Base-by-base conservation (phyloP, 108 stramenopile genomes). In the Conticribra guillardii region DNA sequence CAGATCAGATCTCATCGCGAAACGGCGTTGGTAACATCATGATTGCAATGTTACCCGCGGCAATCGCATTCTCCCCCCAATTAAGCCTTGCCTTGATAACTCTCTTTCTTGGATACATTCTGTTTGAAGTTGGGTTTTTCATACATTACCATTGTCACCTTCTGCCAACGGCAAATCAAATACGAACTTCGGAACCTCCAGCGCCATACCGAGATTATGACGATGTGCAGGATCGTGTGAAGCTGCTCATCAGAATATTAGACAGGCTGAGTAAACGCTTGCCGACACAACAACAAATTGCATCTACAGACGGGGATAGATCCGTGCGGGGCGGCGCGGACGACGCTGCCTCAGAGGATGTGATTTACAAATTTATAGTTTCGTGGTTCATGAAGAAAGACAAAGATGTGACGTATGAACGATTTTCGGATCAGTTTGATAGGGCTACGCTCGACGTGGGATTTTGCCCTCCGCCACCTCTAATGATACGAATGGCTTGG, bases 121-220 rank as follows among this genome's bases (percentile, higher is more conserved):
- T 74, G 11, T 67, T 74, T 41, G 73, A 74, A 66, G n/a, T 74
- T 31, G 64, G 64, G 2, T 74, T 74, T 41, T 74, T 67, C 58
- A 45, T 74, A 18, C 58, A 74, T 26, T 66, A 74, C 21, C 73
- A 67, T 49, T 26, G 26, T 26, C 3, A 59, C 19, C 64, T 74
- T 3, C 21, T 74, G 3, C 73, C 73, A n/a, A 14, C 16, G 15
- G 73, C 73, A 0, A 74, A 74, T 21, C 32, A 33, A 32, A 48
- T 64, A 15, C 21, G 47, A n/a, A 18, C 41, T 3, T 56, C 45
- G 3, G 16, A 37, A 0, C 64, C 64, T 9, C 64, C 64, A 44
- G 65, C 58, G 0, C 65, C 73, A 7, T 74, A 74, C 32, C n/a
- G 73, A 60, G 73, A 74, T 31, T 74, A 74, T 54, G 29, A 19